Percentiles rank a stretch among this genome's conserved stretches.
phyloP scores from a whole-genome alignment of 495 filamentous ascomycete species.

The Hamigera avellanea region DNA sequence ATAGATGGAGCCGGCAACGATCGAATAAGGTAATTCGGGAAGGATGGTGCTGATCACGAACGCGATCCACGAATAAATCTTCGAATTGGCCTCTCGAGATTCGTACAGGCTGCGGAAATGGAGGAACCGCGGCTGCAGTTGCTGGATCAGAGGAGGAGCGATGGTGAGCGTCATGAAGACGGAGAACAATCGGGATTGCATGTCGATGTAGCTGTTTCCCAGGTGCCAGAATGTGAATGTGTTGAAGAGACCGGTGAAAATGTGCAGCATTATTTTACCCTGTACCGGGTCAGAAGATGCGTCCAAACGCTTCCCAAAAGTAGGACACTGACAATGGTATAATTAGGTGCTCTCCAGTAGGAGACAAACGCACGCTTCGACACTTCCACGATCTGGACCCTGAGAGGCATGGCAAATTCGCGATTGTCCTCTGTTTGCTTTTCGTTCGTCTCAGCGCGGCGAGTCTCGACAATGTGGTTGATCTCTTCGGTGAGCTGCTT shows the following conservation, averaged over 20 bases:
- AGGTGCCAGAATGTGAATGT: slow-evolving; percentile 56
- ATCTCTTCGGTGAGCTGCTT: slow-evolving; percentile 33
- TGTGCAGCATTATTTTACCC: slow-evolving; percentile 50
- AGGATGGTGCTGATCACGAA: slow-evolving; percentile 36
- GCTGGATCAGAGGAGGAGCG: slow-evolving; percentile 49
- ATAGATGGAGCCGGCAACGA: slow-evolving; percentile 39
- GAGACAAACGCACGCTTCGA: slow-evolving; percentile 41
- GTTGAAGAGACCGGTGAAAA: slow-evolving; percentile 54
- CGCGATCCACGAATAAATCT: slow-evolving; percentile 42
- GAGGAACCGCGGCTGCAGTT: slow-evolving; percentile 38
- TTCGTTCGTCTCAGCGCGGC: slow-evolving; percentile 17
- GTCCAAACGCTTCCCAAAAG: background rate
- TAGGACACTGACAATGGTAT: slow-evolving; percentile 32
- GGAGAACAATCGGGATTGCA: slow-evolving; percentile 55
- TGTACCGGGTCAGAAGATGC: slow-evolving; percentile 3
- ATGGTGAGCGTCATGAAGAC: slow-evolving; percentile 64
- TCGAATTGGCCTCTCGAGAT: slow-evolving; percentile 37
- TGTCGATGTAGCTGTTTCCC: slow-evolving; percentile 44
- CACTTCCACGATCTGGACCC: slow-evolving; percentile 35
- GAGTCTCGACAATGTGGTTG: slow-evolving; percentile 28
- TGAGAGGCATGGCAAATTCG: slow-evolving; percentile 52
- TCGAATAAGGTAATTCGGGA: slow-evolving; percentile 40
- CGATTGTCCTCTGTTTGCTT: slow-evolving; percentile 28
- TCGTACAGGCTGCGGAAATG: slow-evolving; percentile 36
- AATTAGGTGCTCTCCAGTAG: slow-evolving; percentile 51